Percentiles rank a stretch among this genome's conserved stretches.
Conservation (phyloP, 164 flowering plant species). For the Kalanchoe fedtschenkoi region DNA sequence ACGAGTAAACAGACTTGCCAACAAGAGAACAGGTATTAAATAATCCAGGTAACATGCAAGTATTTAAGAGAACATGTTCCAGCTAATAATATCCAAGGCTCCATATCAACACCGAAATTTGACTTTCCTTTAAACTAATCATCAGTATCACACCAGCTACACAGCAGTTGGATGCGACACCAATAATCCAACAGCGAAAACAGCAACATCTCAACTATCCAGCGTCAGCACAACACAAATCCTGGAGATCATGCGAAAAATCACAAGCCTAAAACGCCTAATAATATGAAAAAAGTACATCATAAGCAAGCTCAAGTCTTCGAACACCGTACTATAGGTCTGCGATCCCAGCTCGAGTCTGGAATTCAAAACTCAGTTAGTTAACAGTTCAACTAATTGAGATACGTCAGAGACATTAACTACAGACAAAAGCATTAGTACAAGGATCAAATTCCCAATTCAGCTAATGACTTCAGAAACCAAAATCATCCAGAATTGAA, state of each 20-base stretch:
- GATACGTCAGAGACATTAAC: no score
- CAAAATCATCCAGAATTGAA: neutral
- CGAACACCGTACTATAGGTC: no score
- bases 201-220: no score
- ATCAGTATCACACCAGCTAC: neutral
- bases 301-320: no score
- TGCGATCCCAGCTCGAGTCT: no score
- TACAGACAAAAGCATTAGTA: neutral
- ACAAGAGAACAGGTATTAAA: neutral
- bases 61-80: neutral
- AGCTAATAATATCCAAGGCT: neutral
- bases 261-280: neutral
- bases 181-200: no score
- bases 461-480: neutral
- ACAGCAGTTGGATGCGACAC: neutral
- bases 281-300: neutral
- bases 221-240: no score
- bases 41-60: constrained; percentile 1
- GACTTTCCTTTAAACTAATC: neutral
- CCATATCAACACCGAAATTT: neutral
- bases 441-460: neutral
- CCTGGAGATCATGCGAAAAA: neutral
- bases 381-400: no score
- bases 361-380: neutral
- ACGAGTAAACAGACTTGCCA: neutral